Conservation (phyloP, 2,329 filamentous ascomycete genomes). For the Zasmidium angulare region DNA sequence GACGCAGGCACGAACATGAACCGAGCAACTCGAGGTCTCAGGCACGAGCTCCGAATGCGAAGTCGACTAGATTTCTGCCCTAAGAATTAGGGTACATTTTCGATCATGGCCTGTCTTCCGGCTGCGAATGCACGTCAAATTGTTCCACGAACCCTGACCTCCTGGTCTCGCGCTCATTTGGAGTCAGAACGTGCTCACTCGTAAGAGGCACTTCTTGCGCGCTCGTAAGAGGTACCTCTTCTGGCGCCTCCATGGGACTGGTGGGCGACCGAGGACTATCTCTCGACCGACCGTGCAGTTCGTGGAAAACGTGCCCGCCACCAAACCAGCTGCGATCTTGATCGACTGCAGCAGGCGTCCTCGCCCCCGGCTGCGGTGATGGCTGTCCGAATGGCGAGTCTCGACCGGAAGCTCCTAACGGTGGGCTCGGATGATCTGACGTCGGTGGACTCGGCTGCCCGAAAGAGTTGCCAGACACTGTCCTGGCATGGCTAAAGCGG, state of each 20-base stretch:
- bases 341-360: background rate
- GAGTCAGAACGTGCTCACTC: background rate
- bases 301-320: background rate
- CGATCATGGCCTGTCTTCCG: background rate
- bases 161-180: background rate
- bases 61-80: too few species aligned
- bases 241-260: background rate
- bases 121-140: background rate
- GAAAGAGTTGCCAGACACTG: background rate
- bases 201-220: background rate
- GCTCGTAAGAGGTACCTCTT: background rate
- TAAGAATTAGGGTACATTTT: background rate
- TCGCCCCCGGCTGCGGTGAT: background rate
- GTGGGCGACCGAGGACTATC: slow-evolving; percentile 2
- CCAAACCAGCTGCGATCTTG: background rate
- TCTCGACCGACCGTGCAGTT: slow-evolving; percentile 7
- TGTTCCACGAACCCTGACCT: background rate
- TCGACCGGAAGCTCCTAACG: background rate
- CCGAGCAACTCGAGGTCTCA: background rate
- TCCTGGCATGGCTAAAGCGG: background rate
- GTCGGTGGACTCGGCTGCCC: background rate
- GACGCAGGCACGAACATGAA: background rate
- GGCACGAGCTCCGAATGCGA: too few species aligned
- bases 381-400: background rate
- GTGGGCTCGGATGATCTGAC: background rate